Base-by-base conservation (phyloP, 164 flowering plant species). In the Stephania japonica region DNA sequence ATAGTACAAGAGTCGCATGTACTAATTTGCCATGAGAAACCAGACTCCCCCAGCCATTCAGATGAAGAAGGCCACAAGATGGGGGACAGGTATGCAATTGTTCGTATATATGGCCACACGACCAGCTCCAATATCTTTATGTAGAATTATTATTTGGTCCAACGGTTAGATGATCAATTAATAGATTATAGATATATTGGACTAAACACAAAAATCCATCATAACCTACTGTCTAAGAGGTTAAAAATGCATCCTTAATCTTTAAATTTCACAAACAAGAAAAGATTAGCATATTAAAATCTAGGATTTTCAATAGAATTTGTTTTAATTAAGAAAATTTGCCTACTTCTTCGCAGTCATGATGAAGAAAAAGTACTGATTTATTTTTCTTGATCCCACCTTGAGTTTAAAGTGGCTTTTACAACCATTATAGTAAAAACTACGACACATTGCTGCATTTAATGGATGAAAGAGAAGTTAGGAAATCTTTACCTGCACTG, bases 401-500 rank as follows among this genome's bases (percentile, higher is more conserved):
- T 16, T 14, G 62, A 56, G 14, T 56, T 56, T 16, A 56, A 16
- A 5, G 62, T 56, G 62, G 19, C 1, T 16, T 56, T 56, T 56
- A 3, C 62, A 47, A 56, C 18, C 19, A 56, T 32, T 32, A 32
- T 2, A 32, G 0, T 32, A 32, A 32, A 32, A 32, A 4, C 38
- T 32, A 32, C 38, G 38, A 32, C 38, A 32, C 38, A 32, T 32
- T 32, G 0, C 38, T 4, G 38, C 38, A 32, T 32, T 32, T 32
- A 32, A 32, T 32, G 21, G 62, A 56, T 56, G 19, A 56, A 56
- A 56, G 14, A 56, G 21, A n/a, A 56, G 16, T 56, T 16, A 56
- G n/a, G 62, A 56, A 56, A 56, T 56, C 62, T 26, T 26, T 66
- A 66, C 69, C 42, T 66, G 69, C 43, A 25, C 2, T 66, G 69